Base-by-base conservation (phyloP, 2,329 filamentous ascomycete species). In the Claviceps purpurea region DNA sequence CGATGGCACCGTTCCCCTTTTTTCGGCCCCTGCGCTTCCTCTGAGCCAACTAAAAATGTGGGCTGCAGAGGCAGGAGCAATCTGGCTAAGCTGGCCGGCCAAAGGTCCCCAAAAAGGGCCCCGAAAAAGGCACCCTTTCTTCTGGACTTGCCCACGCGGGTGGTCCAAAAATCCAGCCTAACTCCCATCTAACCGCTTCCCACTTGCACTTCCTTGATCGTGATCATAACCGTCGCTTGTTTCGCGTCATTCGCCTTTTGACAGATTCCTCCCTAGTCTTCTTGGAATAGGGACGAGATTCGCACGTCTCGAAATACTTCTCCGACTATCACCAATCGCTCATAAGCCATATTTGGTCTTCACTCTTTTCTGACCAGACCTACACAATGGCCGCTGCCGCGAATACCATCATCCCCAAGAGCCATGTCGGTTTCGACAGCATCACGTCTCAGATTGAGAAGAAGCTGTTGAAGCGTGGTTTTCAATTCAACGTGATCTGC, bases 401-500 rank as follows among this genome's bases (percentile, higher is more conserved):
- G 66, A 74, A 81, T 65, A 82, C 82, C 65, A 81, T 85, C 69
- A 93, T 88, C 73, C 93, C 93, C 67, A 85, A 93, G 71, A 95
- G 85, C 85, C 93, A 97, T 79, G 93, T 98, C 72, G 93, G 93
- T 82, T 98, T 98, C 78, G 93, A 98, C 78, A 96, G 89, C 78
- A 98, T 98, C 79, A 98, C 93, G 64, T 89, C 85, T 62, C 93
- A 98, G 79, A 98, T 98, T 65, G 93, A 98, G 84, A 87, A 88
- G 77, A 98, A 98, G 85, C 85, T 97, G 69, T 73, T 98, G 76
- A 98, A 98, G 82, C 89, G 93, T 74, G 93, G 93, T 64, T 98
- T 98, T 74, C 93, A 98, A 74, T 98, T 98, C 83, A 98, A 98
- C 71, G 86, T 97, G 68, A 97, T 97, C 73, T 96, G 90, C 71